phyloP scores from a whole-genome alignment of 441 rosid species.

The Daphne laureola region DNA sequence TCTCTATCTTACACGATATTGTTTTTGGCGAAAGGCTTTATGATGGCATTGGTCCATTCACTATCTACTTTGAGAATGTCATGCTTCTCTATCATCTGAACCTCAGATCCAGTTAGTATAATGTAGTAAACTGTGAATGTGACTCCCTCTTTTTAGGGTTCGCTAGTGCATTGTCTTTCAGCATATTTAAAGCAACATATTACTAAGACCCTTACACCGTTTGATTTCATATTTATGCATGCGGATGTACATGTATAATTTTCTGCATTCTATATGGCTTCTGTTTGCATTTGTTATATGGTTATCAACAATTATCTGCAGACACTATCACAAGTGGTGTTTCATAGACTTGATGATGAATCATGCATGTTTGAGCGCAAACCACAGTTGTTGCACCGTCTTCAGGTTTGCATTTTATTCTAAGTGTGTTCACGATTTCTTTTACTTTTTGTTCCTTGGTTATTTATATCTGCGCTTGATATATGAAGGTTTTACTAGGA shows the following conservation, averaged over 20 bases:
- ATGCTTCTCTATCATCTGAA: not conserved
- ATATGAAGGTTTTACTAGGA: slow-evolving; percentile 66
- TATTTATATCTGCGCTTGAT: not conserved
- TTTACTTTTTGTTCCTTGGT: slow-evolving; percentile 3
- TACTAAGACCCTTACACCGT: too few relatives aligned
- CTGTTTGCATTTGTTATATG: slow-evolving; percentile 1
- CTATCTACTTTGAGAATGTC: not conserved
- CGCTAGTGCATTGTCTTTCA: not conserved
- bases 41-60: not conserved
- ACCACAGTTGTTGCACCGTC: slow-evolving; percentile 87
- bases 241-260: not conserved
- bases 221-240: not conserved
- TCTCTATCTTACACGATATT: slow-evolving; percentile 20
- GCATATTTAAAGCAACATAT: too few relatives aligned
- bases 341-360: slow-evolving; percentile 83
- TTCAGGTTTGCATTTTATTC: slow-evolving; percentile 48
- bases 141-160: not conserved
- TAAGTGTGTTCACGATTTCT: slow-evolving; percentile 6
- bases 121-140: not conserved
- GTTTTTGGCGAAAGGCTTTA: not conserved
- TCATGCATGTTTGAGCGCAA: slow-evolving; percentile 85
- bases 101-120: not conserved
- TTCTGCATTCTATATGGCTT: not conserved
- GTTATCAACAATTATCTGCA: slow-evolving; percentile 24
- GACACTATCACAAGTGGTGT: slow-evolving; percentile 77